Evolutionary conservation across 2,329 filamentous ascomycete species (phyloP).

Genomic region (Fusarium nematophilum): DNA sequence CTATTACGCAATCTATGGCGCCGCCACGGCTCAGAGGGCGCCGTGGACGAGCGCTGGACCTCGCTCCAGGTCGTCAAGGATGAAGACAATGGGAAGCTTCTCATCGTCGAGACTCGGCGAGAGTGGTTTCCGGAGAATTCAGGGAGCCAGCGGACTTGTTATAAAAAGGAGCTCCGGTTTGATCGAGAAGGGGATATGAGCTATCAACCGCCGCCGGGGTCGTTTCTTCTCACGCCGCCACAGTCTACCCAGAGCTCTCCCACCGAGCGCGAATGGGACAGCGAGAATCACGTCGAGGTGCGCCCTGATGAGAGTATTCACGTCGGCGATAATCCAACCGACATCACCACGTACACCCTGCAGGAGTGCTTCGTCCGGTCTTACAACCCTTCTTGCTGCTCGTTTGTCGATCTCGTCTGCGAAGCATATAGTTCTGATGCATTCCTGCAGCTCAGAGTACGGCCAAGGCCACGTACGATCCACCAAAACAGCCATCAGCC

Average conservation of each 20-base stretch:
- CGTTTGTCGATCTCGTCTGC: conserved; percentile 68
- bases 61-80: conserved; percentile 71
- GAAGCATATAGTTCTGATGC: conserved; percentile 46
- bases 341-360: conserved; percentile 59
- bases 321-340: conserved; percentile 56
- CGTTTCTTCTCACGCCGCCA: conserved; percentile 10
- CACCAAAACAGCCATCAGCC: neutral
- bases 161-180: conserved; percentile 66
- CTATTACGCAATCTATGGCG: conserved; percentile 65
- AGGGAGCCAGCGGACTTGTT: conserved; percentile 73
- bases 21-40: conserved; percentile 74
- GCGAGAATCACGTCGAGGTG: conserved; percentile 46
- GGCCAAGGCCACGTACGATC: conserved; percentile 24
- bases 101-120: conserved; percentile 74
- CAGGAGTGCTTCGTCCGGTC: conserved; percentile 65
- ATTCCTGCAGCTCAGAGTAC: conserved; percentile 56
- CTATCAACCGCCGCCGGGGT: conserved; percentile 11
- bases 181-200: neutral
- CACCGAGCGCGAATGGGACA: conserved; percentile 44
- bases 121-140: conserved; percentile 70
- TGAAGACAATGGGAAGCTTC: conserved; percentile 66
- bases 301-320: conserved; percentile 52
- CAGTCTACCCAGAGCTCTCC: conserved; percentile 3
- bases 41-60: conserved; percentile 80
- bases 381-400: conserved; percentile 64